phyloP scores from a whole-genome alignment of 768 basidiomycete genomes.

The Amanita fuliginea region DNA sequence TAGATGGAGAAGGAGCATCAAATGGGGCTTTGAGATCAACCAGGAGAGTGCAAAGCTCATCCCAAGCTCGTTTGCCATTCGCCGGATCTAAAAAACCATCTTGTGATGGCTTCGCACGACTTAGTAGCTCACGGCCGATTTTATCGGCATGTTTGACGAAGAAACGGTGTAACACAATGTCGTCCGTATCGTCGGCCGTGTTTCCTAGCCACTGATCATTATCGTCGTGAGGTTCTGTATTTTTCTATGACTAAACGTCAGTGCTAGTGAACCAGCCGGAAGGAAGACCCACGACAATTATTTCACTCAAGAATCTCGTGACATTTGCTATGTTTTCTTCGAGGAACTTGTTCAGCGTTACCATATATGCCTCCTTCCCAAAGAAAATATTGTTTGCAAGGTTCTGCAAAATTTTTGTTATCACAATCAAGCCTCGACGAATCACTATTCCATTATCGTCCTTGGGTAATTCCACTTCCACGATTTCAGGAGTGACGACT shows the following conservation, averaged over 20 bases:
- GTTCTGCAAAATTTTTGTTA: conserved; percentile 90
- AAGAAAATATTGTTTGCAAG: conserved; percentile 92
- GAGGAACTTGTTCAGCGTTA: conserved; percentile 66
- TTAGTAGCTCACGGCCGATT: conserved; percentile 78
- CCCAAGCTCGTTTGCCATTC: conserved; percentile 77
- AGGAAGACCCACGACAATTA: conserved; percentile 39
- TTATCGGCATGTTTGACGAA: conserved; percentile 80
- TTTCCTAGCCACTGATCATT: conserved; percentile 64
- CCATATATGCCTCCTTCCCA: conserved; percentile 85
- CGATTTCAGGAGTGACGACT: conserved; percentile 72
- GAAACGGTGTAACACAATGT: conserved; percentile 75
- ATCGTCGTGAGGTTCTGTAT: conserved; percentile 37
- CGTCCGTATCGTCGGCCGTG: conserved; percentile 77
- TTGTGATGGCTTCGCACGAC: conserved; percentile 46
- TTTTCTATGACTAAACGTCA: conserved; percentile 19
- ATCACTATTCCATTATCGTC: conserved; percentile 40
- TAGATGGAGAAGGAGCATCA: conserved; percentile 54
- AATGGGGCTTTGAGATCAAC: conserved; percentile 68
- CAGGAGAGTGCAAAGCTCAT: conserved; percentile 64
- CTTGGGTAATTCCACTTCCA: conserved; percentile 72
- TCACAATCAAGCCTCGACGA: conserved; percentile 72
- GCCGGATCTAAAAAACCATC: conserved; percentile 47
- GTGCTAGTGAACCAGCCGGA: neutral
- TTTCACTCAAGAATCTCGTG: conserved; percentile 65
- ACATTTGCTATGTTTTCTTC: conserved; percentile 59